Conservation (phyloP, 495 filamentous ascomycete genomes). For the Neurospora sp. region DNA sequence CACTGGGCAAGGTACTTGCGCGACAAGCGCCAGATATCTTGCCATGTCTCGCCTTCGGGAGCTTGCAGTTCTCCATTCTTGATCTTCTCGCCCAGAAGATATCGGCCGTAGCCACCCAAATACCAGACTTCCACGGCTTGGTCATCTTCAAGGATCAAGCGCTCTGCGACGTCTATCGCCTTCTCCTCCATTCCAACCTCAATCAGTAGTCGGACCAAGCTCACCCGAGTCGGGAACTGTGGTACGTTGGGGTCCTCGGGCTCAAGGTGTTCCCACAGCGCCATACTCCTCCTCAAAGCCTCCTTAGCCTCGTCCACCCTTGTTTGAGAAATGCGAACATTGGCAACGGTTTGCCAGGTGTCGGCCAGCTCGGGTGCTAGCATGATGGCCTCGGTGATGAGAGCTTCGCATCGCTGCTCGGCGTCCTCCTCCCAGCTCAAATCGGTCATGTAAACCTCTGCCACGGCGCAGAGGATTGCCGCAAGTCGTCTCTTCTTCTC, state of each 20-base stretch:
- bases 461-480: slow-evolving; percentile 76
- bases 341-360: slow-evolving; percentile 86
- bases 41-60: slow-evolving; percentile 31
- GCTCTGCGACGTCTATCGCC: slow-evolving; percentile 75
- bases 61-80: slow-evolving; percentile 24
- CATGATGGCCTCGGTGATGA: slow-evolving; percentile 78
- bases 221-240: slow-evolving; percentile 73
- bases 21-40: slow-evolving; percentile 43
- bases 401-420: slow-evolving; percentile 69
- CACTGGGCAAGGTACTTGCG: slow-evolving; percentile 52
- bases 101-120: slow-evolving; percentile 84
- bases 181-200: slow-evolving; percentile 78
- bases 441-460: slow-evolving; percentile 98
- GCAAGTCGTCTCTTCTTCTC: slow-evolving; percentile 73
- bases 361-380: slow-evolving; percentile 66
- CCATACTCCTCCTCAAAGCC: slow-evolving; percentile 65
- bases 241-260: slow-evolving; percentile 58
- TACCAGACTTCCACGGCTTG: slow-evolving; percentile 94
- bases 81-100: slow-evolving; percentile 63
- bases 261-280: slow-evolving; percentile 65
- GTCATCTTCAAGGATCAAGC: slow-evolving; percentile 80
- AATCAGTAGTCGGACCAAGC: slow-evolving; percentile 74
- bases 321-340: slow-evolving; percentile 80
- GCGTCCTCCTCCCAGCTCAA: slow-evolving; percentile 84
- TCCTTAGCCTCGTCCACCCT: slow-evolving; percentile 65